Percentiles rank a stretch among this genome's conserved stretches.
Conservation (phyloP, 805 yeast genomes). For the Candida vartiovaarae region DNA sequence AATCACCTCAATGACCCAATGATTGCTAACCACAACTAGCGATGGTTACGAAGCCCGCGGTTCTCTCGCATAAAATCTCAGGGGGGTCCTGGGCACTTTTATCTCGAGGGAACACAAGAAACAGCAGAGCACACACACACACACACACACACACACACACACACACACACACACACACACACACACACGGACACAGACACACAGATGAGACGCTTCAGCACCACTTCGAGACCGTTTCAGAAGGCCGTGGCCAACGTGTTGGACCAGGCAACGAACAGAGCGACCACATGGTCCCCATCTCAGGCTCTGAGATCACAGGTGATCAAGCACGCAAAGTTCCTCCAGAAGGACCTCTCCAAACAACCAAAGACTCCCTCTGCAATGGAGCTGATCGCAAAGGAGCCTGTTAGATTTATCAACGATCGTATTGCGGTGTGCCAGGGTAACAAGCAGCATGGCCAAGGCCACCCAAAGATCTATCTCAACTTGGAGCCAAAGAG, state of each 20-base stretch:
- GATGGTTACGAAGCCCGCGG: too few relatives aligned
- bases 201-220: neutral
- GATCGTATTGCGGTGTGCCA: slow-evolving; percentile 72
- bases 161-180: too few relatives aligned
- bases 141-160: too few relatives aligned
- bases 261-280: slow-evolving; percentile 74
- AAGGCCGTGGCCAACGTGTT: slow-evolving; percentile 5
- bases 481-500: slow-evolving; percentile 76
- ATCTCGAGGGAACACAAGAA: too few relatives aligned
- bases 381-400: slow-evolving; percentile 70
- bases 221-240: neutral
- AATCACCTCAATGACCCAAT: too few relatives aligned
- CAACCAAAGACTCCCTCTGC: slow-evolving; percentile 84
- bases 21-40: too few relatives aligned
- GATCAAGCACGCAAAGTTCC: slow-evolving; percentile 35
- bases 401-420: slow-evolving; percentile 58
- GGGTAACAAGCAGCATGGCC: slow-evolving; percentile 64
- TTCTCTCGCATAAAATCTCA: too few relatives aligned
- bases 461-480: slow-evolving; percentile 80
- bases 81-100: too few relatives aligned
- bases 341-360: slow-evolving; percentile 55
- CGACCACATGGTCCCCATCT: slow-evolving; percentile 60
- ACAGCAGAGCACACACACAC: too few relatives aligned
- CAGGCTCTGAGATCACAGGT: slow-evolving; percentile 32
- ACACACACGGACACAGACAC: too few relatives aligned